Evolutionary conservation across 2,329 filamentous ascomycete genomes (phyloP), one percentile per base, ranked within the genome.

Genomic region (Colletotrichum sp.): DNA sequence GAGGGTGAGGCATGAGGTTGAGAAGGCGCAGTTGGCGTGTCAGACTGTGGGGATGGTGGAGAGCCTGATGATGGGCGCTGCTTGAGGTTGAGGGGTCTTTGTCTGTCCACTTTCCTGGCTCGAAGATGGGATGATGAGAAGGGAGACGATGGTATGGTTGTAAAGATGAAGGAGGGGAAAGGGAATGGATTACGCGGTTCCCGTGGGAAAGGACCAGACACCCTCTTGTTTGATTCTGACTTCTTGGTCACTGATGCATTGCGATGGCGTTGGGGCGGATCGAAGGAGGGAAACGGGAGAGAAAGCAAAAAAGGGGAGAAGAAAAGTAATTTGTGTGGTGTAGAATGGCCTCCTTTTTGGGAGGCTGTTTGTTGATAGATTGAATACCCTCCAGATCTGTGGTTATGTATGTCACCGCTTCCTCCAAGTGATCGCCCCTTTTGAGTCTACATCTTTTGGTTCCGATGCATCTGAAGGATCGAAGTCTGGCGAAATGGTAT

Each of bases 21-120:
- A 98, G 84, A 92, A 94, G 81, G 95, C 95, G 26, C 94, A 98
- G 85, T 90, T 94, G 81, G 96, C 96, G 3, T 93, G 92, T 79
- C 92, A 94, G 85, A 96, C 95, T 13, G 91, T 91, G 79, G 97
- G 96, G 3, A 98, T 99, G 96, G 86, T 99, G 78, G 95, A 96
- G 80, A 94, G 86, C 65, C 78, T 92, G 78, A 91, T 94, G 80
- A 88, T 90, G 68, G 89, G 87, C 10, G 81, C 82, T 66, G 81
- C 81, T 67, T 82, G 77, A 80, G 48, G 18, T n/a, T 61, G 21
- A 26, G 13, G 3, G 24, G 2, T 0, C 0, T 12, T 57, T 28
- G 24, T 24, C 0, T 57, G 52, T 24, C 5, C 7, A 12, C 21
- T 1, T 26, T 16, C 13, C n/a, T 7, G 24, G 0, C 39, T 12